Evolutionary conservation across 176 grass and related monocot genomes (phyloP), one percentile per base, ranked within the genome.

Genomic region (Oryza longistaminata): DNA sequence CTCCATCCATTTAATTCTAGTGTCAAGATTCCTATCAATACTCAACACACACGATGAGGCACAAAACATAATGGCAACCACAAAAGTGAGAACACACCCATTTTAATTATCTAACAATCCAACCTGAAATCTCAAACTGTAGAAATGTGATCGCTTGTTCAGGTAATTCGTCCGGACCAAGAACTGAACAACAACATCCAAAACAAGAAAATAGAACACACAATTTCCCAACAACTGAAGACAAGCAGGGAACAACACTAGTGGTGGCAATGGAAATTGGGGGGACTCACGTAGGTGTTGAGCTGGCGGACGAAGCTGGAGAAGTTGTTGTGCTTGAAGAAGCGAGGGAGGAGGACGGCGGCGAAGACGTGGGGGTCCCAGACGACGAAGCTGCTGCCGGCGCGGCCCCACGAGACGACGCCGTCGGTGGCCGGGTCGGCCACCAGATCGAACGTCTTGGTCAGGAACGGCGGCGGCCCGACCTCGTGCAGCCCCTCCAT

Each of bases 281-380:
- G 86, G 29, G 50, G 11, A 90, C 88, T 95, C 87, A 91, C 91
- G 64, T 78, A 92, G 16, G 92, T 94, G 84, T 94, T 92, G 86
- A 95, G 86, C 86, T 95, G 93, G 0, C 95, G 78, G 68, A 97
- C 82, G 90, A 97, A 97, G 86, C 91, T 94, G 86, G 95, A 97
- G 88, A 97, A 97, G 85, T 97, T 97, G 88, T 78, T 91, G 90
- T 97, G 95, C 92, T 97, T 97, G 88, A 94, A 97, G 89, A 93
- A 89, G 22, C 90, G 83, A 2, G 93, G 93, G 67, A 95, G 86
- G 43, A 95, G 88, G 58, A 79, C 82, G 71, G 86, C 82, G 40
- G 93, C 82, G 69, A 95, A 95, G 37, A 77, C 79, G 48, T 95
- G 91, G 5, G 91, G 90, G 17, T 93, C 91, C 93, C 93, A 95